Base-by-base conservation (phyloP, 345 rosid genomes). In the Moricandia moricandioides region DNA sequence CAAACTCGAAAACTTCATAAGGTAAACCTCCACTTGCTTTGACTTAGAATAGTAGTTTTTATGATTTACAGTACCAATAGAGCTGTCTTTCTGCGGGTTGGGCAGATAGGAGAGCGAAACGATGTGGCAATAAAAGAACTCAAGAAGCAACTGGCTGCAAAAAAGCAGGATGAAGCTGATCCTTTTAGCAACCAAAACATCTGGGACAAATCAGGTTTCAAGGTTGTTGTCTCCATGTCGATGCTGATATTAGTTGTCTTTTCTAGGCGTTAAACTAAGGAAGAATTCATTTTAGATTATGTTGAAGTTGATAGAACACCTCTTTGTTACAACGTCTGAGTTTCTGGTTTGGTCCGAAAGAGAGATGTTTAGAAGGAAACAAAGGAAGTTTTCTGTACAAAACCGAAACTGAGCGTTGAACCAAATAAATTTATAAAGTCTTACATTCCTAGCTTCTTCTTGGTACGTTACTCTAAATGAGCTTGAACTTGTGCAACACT, bases 201-300 rank as follows among this genome's bases (percentile, higher is more conserved):
- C 55, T 91, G 96, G 99, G 97, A 95, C 73, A 80, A 84, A 57
- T 86, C 92, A 10, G 79, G 92, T 74, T 95, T 95, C 86, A 90
- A 92, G 87, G 67, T 90, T 54, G 85, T 90, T 47, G 90, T 84
- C 69, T 88, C 96, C 58, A 77, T 94, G 95, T 95, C 97, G 7
- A 90, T 95, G 99, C 76, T 90, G 84, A 77, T 91, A 66, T 72
- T 88, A 82, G 96, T 90, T 30, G 87, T 83, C 67, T 78, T 91
- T 75, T 90, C 97, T 10, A 94, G 84, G 91, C 87, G 91, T 51
- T 91, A 77, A 83, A 47, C 26, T n/a, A 69, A 45, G 61, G 26
- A 54, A 45, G 2, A 60, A 69, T 56, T 62, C 43, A 49, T 30
- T 16, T 30, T 61, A 62, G 65, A 67, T 33, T 57, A 4, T 43